These are phyloP conservation scores for Myriosclerotinia scirpicola DNA, from an alignment of 2,329 filamentous ascomycete genomes.

Conservation along the genomic window DNA sequence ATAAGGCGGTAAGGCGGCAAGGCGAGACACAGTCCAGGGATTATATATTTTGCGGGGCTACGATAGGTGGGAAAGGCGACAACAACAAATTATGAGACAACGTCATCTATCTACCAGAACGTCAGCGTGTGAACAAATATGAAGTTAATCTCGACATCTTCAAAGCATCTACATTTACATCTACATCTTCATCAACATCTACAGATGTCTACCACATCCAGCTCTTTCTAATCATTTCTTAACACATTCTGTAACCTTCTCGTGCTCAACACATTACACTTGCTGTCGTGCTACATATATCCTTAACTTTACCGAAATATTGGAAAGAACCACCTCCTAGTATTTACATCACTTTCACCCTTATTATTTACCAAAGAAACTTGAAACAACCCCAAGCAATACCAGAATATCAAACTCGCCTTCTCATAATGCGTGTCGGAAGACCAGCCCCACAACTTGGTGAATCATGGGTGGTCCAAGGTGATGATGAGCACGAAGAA, in stretches of 20 bases:
- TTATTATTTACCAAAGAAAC: neutral
- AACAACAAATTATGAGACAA: slow-evolving; percentile 31
- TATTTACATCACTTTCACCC: neutral
- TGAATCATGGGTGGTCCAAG: slow-evolving; percentile 41
- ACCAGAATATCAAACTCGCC: neutral
- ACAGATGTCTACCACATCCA: neutral
- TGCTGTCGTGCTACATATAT: neutral
- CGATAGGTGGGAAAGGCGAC: slow-evolving; percentile 20
- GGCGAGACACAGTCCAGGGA: slow-evolving; percentile 2
- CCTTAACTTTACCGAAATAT: neutral
- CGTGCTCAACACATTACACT: neutral
- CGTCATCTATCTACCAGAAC: slow-evolving; percentile 29
- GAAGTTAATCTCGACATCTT: neutral
- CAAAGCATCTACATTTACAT: too few species aligned
- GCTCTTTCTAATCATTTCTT: slow-evolving; percentile 1
- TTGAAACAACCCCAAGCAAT: neutral
- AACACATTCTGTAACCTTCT: neutral
- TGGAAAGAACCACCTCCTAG: neutral
- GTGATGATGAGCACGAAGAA: slow-evolving; percentile 31
- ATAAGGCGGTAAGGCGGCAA: neutral
- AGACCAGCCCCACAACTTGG: slow-evolving; percentile 33
- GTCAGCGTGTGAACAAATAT: neutral
- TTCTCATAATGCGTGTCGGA: slow-evolving; percentile 29
- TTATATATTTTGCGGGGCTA: slow-evolving; percentile 14
- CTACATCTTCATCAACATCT: neutral